These are phyloP conservation scores for barley (Hordeum vulgare) DNA, from an alignment of 176 grass and related monocot genomes.

Conservation along the genomic window DNA sequence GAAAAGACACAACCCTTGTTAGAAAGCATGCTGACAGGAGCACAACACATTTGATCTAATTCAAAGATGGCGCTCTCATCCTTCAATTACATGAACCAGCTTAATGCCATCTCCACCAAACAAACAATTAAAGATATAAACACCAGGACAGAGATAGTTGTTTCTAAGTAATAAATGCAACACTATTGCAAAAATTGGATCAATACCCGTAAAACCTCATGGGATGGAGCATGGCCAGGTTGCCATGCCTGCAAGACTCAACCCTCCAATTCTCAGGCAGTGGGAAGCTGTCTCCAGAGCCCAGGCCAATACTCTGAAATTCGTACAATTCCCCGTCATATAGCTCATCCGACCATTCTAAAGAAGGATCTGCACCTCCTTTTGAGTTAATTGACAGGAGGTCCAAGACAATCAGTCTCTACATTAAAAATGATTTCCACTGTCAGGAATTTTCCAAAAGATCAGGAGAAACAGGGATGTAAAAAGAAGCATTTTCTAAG, in stretches of 20 bases:
- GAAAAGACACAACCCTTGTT: neutral
- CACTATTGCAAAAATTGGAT: neutral
- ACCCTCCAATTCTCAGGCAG: conserved; percentile 32
- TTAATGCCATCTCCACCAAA: neutral
- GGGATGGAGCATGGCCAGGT: conserved; percentile 8
- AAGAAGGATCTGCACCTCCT: conserved; percentile 1
- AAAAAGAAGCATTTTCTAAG: conserved; percentile 4
- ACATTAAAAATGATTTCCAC: conserved; percentile 17
- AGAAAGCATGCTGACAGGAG: neutral
- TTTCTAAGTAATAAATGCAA: neutral
- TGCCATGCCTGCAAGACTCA: conserved; percentile 4
- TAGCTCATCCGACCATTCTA: conserved; percentile 55
- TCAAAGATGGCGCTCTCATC: neutral
- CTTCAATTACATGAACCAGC: neutral
- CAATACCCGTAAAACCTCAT: conserved; percentile 69
- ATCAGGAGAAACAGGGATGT: neutral
- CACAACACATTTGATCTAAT: neutral
- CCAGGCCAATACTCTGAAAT: conserved; percentile 50
- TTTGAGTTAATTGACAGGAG: conserved; percentile 47
- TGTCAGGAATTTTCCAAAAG: neutral
- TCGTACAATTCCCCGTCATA: conserved; percentile 57
- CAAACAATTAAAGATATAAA: neutral
- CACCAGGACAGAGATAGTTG: neutral
- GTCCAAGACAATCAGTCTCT: conserved; percentile 66
- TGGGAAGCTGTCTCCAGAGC: conserved; percentile 35